Evolutionary conservation across 1,284 basidiomycete genomes (phyloP).

Genomic region (Porogramme epimiltina): DNA sequence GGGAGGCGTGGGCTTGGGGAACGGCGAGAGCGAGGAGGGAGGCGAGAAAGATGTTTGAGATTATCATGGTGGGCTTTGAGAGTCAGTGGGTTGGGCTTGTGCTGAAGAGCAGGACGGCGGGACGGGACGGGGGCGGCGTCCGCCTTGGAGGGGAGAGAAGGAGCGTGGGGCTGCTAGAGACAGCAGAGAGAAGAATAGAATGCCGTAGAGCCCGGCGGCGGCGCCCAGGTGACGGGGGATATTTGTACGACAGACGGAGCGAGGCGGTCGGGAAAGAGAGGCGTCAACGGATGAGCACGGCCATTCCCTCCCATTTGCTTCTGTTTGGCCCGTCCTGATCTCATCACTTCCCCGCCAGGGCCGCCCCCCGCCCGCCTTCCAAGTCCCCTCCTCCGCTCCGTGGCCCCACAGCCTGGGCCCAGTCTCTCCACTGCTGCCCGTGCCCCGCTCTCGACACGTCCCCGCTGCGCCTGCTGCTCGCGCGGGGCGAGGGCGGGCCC

Average conservation of each 20-base stretch:
- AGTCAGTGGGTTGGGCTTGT: conserved; percentile 3
- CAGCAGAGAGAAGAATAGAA: conserved; percentile 20
- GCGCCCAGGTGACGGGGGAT: conserved; percentile 4
- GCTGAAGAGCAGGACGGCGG: conserved; percentile 31
- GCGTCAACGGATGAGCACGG: neutral
- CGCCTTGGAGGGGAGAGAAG: conserved; percentile 22
- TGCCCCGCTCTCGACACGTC: too few relatives aligned
- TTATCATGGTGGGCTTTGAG: conserved; percentile 18
- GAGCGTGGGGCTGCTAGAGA: conserved; percentile 31
- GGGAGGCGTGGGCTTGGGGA: conserved; percentile 21
- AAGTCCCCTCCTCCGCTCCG: neutral
- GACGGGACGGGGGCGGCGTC: conserved; percentile 18
- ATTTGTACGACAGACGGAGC: conserved; percentile 4
- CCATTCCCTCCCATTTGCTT: neutral
- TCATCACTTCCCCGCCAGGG: too few relatives aligned
- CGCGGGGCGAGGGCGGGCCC: too few relatives aligned
- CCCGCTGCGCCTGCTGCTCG: too few relatives aligned
- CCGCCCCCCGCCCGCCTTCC: too few relatives aligned
- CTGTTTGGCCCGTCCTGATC: conserved; percentile 4
- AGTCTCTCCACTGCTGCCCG: too few relatives aligned
- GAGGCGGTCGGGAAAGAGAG: neutral
- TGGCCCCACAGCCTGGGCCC: neutral
- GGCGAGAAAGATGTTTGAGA: conserved; percentile 18
- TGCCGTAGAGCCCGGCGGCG: conserved; percentile 14
- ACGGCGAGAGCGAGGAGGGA: conserved; percentile 24